Conservation (phyloP, 768 basidiomycete genomes). For the Suillus weaverae region DNA sequence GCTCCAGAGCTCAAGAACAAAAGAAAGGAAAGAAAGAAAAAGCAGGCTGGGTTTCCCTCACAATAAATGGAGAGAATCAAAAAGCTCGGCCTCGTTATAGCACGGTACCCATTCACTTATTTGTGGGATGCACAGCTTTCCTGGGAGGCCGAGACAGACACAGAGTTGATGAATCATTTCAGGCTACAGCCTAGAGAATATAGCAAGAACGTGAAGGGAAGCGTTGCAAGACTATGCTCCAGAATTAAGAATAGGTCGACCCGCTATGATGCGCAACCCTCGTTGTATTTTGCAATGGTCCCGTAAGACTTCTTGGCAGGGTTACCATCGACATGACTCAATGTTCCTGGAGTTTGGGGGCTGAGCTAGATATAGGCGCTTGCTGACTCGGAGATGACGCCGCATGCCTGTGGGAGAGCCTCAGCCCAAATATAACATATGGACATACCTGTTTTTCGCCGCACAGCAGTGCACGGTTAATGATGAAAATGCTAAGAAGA, state of each 20-base stretch:
- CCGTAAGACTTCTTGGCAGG: not conserved
- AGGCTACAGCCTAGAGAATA: not conserved
- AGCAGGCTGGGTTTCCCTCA: not conserved
- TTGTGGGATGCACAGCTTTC: constrained; percentile 8
- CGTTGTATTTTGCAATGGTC: not conserved
- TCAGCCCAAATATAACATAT: not conserved
- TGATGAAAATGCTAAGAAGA: not conserved
- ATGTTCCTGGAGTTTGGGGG: not conserved
- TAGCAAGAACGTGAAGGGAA: not conserved
- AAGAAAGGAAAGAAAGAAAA: not conserved
- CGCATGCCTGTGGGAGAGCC: not conserved
- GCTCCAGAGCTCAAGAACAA: constrained; percentile 15
- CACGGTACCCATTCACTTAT: not conserved
- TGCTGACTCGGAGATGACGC: not conserved
- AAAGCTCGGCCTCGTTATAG: not conserved
- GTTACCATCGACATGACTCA: not conserved
- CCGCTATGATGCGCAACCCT: not conserved
- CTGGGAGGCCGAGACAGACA: not conserved
- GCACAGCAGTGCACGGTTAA: not conserved
- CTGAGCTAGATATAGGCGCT: not conserved
- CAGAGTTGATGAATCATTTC: not conserved
- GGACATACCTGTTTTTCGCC: not conserved
- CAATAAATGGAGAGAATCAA: not conserved
- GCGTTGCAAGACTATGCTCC: not conserved
- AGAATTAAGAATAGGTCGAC: constrained; percentile 6